phyloP scores from a whole-genome alignment of 805 yeast species.

The Barnettozyma salicaria region DNA sequence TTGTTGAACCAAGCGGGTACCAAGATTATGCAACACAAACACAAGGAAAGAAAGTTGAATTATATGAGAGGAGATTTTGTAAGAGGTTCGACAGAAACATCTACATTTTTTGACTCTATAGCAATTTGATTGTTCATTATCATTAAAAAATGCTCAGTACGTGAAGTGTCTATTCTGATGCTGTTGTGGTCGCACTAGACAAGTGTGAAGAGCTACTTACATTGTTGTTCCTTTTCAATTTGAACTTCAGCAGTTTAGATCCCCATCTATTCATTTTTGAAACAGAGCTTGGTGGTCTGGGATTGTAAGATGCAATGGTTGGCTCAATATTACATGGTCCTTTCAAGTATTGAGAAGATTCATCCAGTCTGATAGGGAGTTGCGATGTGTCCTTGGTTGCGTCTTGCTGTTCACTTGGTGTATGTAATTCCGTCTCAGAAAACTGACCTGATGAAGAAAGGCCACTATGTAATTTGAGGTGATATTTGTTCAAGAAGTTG shows the following conservation, averaged over 20 bases:
- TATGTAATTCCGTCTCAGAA: too few species aligned
- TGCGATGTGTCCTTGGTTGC: not conserved
- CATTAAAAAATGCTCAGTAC: too few species aligned
- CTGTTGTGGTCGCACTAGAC: too few species aligned
- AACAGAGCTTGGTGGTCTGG: conserved; percentile 11
- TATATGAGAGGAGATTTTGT: too few species aligned
- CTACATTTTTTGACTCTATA: too few species aligned
- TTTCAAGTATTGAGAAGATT: conserved; percentile 5
- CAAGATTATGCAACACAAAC: too few species aligned
- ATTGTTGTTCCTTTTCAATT: conserved; percentile 7
- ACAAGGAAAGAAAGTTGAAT: too few species aligned
- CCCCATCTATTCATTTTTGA: conserved; percentile 7
- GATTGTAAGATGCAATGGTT: conserved; percentile 10
- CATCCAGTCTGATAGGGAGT: conserved; percentile 2
- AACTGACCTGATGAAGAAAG: conserved; percentile 5
- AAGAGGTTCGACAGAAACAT: too few species aligned
- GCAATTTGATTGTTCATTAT: too few species aligned
- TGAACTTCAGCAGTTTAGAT: conserved; percentile 8
- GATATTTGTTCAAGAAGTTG: conserved; percentile 16
- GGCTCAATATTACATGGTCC: conserved; percentile 20
- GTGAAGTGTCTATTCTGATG: not conserved
- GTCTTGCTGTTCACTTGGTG: too few species aligned
- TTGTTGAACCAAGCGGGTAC: too few species aligned
- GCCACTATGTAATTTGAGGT: conserved; percentile 10
- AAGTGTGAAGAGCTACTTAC: too few species aligned